A percentile compares a stretch with the other conserved stretches of the same genome.
phyloP scores from a whole-genome alignment of 2,329 filamentous ascomycete species.

The Alternaria triticina region DNA sequence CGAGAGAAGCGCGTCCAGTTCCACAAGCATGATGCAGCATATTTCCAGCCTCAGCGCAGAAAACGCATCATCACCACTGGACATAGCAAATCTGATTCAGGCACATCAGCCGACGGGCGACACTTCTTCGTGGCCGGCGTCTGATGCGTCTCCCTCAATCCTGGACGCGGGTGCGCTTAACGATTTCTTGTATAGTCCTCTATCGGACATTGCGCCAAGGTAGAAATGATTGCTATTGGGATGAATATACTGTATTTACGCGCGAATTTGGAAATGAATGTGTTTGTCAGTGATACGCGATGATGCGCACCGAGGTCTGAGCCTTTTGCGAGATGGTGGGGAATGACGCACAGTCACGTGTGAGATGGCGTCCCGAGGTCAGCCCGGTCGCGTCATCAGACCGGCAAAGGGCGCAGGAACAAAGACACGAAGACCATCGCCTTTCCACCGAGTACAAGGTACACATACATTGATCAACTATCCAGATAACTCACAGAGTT shows the following conservation, averaged over 20 bases:
- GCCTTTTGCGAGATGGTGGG: not conserved
- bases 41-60: not conserved
- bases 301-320: not conserved
- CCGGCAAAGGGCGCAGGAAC: not conserved
- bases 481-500: not conserved
- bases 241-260: not conserved
- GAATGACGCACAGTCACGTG: not conserved
- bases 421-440: not conserved
- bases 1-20: not conserved
- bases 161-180: not conserved
- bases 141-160: not conserved
- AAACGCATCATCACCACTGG: not conserved
- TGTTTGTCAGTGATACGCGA: not conserved
- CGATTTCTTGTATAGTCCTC: not conserved
- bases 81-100: not conserved
- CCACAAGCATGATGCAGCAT: not conserved
- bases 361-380: not conserved
- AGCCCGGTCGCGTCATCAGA: not conserved
- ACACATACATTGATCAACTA: not conserved
- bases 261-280: not conserved
- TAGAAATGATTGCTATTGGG: not conserved
- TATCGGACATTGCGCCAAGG: not conserved
- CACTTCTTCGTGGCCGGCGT: not conserved
- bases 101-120: not conserved
- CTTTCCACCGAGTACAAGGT: not conserved